These are phyloP conservation scores for Pythium dissimile DNA, from an alignment of 352 stramenopile species.

Conservation along the genomic window DNA sequence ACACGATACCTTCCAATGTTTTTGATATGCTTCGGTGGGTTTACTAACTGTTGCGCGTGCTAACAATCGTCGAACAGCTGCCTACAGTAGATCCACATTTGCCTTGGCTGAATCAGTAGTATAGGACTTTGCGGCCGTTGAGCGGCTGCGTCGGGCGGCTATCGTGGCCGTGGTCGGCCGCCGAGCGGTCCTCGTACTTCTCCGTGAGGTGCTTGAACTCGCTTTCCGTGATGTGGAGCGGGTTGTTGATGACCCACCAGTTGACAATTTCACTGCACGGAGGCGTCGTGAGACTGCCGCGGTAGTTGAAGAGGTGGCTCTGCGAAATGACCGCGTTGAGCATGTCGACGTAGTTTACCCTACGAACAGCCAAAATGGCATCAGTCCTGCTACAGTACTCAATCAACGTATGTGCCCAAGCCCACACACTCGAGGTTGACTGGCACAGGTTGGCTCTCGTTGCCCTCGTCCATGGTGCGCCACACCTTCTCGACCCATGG, in stretches of 20 bases:
- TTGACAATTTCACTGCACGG: slow-evolving; percentile 54
- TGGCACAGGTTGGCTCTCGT: slow-evolving; percentile 16
- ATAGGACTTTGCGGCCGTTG: slow-evolving; percentile 43
- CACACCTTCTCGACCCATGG: slow-evolving; percentile 46
- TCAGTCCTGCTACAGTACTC: neutral
- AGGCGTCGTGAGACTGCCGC: slow-evolving; percentile 54
- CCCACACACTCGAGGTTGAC: slow-evolving; percentile 40
- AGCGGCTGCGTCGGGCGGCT: slow-evolving; percentile 51
- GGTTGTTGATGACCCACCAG: slow-evolving; percentile 62
- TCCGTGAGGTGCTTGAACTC: slow-evolving; percentile 33
- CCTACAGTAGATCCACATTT: too few species aligned
- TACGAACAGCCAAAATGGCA: slow-evolving; percentile 7
- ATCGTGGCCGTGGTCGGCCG: slow-evolving; percentile 34
- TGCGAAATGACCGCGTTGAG: slow-evolving; percentile 43
- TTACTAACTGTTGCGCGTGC: too few species aligned
- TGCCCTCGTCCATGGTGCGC: slow-evolving; percentile 32
- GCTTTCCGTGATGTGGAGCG: slow-evolving; percentile 36
- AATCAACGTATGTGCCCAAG: neutral
- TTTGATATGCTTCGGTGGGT: too few species aligned
- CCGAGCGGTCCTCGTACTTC: slow-evolving; percentile 31
- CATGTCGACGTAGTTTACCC: slow-evolving; percentile 56
- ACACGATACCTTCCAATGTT: too few species aligned
- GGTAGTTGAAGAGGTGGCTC: slow-evolving; percentile 66
- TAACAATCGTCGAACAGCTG: neutral
- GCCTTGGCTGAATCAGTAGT: slow-evolving; percentile 28